Percentiles rank a stretch among this genome's conserved stretches.
phyloP scores from a whole-genome alignment of 352 stramenopile genomes.

The Pythium utonaiense region DNA sequence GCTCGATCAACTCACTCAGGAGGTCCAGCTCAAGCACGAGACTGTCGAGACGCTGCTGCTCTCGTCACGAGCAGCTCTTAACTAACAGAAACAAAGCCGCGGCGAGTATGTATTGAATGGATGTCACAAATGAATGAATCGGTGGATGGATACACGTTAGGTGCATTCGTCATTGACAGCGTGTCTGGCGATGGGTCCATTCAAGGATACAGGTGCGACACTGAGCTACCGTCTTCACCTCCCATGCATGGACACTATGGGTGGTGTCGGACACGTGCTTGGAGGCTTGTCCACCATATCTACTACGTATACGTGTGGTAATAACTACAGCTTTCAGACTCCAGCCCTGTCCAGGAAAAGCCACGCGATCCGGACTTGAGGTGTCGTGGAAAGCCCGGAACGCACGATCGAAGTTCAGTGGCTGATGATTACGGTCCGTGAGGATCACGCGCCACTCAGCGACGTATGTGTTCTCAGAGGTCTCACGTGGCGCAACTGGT shows the following conservation, averaged over 20 bases:
- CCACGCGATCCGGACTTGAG: no score
- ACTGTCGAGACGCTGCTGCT: slow-evolving; percentile 16
- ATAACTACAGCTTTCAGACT: no score
- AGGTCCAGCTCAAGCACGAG: slow-evolving; percentile 18
- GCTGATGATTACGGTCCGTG: neutral
- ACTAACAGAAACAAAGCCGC: neutral
- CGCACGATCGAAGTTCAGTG: neutral
- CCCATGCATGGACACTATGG: no score
- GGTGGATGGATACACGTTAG: neutral
- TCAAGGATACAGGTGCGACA: neutral
- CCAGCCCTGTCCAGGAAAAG: no score
- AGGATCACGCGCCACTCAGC: neutral
- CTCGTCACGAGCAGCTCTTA: neutral
- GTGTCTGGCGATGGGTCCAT: neutral
- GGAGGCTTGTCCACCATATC: neutral
- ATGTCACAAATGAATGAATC: neutral
- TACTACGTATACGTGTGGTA: no score
- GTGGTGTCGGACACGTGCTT: neutral
- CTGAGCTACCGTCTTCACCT: neutral
- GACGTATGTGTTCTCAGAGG: neutral
- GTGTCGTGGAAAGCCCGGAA: no score
- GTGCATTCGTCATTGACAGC: neutral
- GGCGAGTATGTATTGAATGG: neutral
- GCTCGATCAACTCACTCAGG: slow-evolving; percentile 10
- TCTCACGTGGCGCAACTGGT: neutral